phyloP scores from a whole-genome alignment of 257 asterid genomes.

The Solanum tarijense region DNA sequence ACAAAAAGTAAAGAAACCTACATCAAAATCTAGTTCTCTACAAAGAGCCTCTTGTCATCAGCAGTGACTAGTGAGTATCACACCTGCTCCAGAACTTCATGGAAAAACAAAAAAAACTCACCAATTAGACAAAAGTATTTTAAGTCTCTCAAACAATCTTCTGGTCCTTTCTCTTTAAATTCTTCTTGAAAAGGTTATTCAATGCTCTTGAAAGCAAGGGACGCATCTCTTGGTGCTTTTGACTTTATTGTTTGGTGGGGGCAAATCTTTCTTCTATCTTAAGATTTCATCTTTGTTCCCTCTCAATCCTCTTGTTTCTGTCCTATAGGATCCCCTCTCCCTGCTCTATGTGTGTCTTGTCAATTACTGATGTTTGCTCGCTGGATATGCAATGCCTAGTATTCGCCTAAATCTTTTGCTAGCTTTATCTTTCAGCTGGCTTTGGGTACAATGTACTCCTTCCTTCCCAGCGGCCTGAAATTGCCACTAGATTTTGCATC shows the following conservation, averaged over 20 bases:
- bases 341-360: not conserved
- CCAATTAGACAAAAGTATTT: not conserved
- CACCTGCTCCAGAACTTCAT: not conserved
- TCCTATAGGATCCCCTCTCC: not conserved
- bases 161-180: not conserved
- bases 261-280: not conserved
- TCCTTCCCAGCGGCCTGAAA: not conserved
- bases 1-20: not conserved
- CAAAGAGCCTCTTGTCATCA: not conserved
- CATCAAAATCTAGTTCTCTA: not conserved
- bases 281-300: not conserved
- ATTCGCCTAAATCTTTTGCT: not conserved
- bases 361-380: not conserved
- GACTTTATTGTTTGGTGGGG: not conserved
- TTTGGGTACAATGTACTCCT: not conserved
- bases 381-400: not conserved
- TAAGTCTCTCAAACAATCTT: not conserved
- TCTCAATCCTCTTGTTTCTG: not conserved
- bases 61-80: not conserved
- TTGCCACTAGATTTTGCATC: not conserved
- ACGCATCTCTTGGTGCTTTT: not conserved
- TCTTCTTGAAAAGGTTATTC: not conserved
- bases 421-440: not conserved
- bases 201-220: not conserved
- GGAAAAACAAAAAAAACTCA: not conserved